Percentiles rank a stretch among this genome's conserved stretches.
Evolutionary conservation across 129 eudicot genomes (phyloP).

Genomic region (Tanacetum coccineum): DNA sequence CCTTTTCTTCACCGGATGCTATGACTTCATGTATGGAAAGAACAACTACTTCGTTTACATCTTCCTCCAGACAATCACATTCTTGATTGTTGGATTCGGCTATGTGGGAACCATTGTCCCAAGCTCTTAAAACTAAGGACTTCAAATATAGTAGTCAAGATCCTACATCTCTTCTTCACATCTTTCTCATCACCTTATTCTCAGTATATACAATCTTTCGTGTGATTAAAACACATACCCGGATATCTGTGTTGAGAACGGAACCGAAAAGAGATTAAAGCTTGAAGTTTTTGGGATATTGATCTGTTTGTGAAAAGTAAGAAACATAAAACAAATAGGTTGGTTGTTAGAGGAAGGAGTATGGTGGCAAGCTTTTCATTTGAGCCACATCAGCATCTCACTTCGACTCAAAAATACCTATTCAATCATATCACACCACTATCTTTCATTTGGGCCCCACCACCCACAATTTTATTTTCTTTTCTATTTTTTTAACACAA

Average conservation of each 20-base stretch:
- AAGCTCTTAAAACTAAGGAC: conserved; percentile 29
- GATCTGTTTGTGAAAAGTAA: conserved; percentile 32
- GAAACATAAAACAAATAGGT: conserved; percentile 33
- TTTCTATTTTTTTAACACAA: too few species aligned
- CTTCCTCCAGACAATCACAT: conserved; percentile 88
- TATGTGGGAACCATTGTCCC: conserved; percentile 92
- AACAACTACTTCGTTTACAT: conserved; percentile 83
- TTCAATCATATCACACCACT: too few species aligned
- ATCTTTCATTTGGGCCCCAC: too few species aligned
- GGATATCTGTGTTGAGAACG: conserved; percentile 21
- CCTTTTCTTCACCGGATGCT: conserved; percentile 85
- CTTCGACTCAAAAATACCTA: too few species aligned
- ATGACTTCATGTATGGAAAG: conserved; percentile 77
- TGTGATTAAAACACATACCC: conserved; percentile 33
- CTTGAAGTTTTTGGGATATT: conserved; percentile 20
- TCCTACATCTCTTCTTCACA: conserved; percentile 17
- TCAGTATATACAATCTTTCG: conserved; percentile 36
- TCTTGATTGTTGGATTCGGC: conserved; percentile 84
- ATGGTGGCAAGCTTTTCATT: conserved; percentile 30
- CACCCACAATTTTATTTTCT: too few species aligned
- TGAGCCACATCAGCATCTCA: too few species aligned
- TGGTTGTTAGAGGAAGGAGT: conserved; percentile 32
- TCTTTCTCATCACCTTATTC: background rate
- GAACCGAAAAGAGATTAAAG: conserved; percentile 14
- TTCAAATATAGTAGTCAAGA: conserved; percentile 5